Percentiles rank a stretch among this genome's conserved stretches.
phyloP scores from a whole-genome alignment of 495 filamentous ascomycete species.

The Podospora australis region DNA sequence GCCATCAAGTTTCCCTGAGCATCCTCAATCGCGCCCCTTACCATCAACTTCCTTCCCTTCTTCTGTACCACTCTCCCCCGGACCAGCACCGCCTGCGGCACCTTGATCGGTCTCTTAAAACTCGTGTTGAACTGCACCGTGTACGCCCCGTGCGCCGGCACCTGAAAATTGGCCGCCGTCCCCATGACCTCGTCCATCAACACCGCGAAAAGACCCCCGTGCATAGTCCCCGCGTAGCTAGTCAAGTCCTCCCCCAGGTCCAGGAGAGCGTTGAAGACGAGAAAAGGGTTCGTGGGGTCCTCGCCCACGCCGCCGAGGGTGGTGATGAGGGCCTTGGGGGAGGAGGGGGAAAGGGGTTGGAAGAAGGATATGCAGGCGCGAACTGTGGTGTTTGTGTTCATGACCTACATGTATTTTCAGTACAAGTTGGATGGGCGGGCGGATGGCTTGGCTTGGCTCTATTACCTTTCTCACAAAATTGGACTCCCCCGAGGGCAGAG shows the following conservation, averaged over 20 bases:
- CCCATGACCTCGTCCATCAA: slow-evolving; percentile 24
- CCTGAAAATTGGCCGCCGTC: slow-evolving; percentile 16
- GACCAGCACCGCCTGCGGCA: slow-evolving; percentile 16
- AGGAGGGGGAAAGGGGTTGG: not conserved
- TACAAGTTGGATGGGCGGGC: slow-evolving; percentile 19
- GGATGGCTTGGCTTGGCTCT: slow-evolving; percentile 11
- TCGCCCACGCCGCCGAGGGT: not conserved
- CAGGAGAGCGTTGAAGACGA: slow-evolving; percentile 20
- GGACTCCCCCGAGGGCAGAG: slow-evolving; percentile 13
- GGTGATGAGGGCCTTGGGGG: not conserved
- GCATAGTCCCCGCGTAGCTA: slow-evolving; percentile 11
- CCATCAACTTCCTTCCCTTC: slow-evolving; percentile 17
- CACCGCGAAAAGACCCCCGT: slow-evolving; percentile 17
- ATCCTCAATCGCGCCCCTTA: slow-evolving; percentile 20
- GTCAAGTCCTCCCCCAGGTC: slow-evolving; percentile 21
- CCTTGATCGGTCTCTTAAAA: slow-evolving; percentile 11
- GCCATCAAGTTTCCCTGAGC: slow-evolving; percentile 15
- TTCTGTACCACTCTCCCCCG: slow-evolving; percentile 16
- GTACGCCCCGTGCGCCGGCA: slow-evolving; percentile 12
- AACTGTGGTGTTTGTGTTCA: slow-evolving; percentile 15
- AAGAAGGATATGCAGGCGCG: slow-evolving; percentile 18
- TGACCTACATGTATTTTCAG: too few relatives aligned
- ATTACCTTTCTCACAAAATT: slow-evolving; percentile 15
- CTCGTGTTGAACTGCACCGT: slow-evolving; percentile 18
- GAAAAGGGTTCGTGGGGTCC: slow-evolving; percentile 13